Percentiles rank a stretch among this genome's conserved stretches.
These are phyloP conservation scores for Aspergillus ellipticus DNA, from an alignment of 495 filamentous ascomycete species.

Conservation along the genomic window DNA sequence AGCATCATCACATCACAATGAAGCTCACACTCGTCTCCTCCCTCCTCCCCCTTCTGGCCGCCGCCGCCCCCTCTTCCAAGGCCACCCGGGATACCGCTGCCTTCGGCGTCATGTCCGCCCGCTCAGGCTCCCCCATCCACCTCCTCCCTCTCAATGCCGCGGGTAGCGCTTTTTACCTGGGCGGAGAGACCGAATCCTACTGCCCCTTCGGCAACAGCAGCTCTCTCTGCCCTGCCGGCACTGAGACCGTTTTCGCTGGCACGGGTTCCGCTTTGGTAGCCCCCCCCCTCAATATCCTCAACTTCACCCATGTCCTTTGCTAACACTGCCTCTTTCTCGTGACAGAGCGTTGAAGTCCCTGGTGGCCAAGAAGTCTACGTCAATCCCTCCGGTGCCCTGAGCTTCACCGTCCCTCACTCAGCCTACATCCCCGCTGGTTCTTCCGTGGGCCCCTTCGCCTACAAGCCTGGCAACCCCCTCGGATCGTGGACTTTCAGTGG, in stretches of 20 bases:
- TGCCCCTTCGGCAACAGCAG: conserved; percentile 26
- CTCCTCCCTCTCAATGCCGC: conserved; percentile 38
- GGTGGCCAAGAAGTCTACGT: conserved; percentile 66
- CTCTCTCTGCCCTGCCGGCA: conserved; percentile 38
- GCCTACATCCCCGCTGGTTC: conserved; percentile 53
- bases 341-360: conserved; percentile 52
- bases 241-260: conserved; percentile 34
- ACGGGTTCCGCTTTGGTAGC: conserved; percentile 34
- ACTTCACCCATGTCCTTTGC: neutral
- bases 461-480: conserved; percentile 23
- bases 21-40: conserved; percentile 4
- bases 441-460: conserved; percentile 41
- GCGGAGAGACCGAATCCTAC: conserved; percentile 32
- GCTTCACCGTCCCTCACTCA: conserved; percentile 60
- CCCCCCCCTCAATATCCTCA: neutral
- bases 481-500: conserved; percentile 30
- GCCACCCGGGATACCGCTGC: neutral
- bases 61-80: neutral
- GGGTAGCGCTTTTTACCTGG: conserved; percentile 38
- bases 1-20: neutral
- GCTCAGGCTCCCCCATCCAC: conserved; percentile 43
- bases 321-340: conserved; percentile 5
- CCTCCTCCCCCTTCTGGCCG: conserved; percentile 2
- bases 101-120: conserved; percentile 36
- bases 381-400: conserved; percentile 50